Percentiles rank a stretch among this genome's conserved stretches.
phyloP scores from a whole-genome alignment of 2,329 filamentous ascomycete genomes.

The Epichloe typhina region DNA sequence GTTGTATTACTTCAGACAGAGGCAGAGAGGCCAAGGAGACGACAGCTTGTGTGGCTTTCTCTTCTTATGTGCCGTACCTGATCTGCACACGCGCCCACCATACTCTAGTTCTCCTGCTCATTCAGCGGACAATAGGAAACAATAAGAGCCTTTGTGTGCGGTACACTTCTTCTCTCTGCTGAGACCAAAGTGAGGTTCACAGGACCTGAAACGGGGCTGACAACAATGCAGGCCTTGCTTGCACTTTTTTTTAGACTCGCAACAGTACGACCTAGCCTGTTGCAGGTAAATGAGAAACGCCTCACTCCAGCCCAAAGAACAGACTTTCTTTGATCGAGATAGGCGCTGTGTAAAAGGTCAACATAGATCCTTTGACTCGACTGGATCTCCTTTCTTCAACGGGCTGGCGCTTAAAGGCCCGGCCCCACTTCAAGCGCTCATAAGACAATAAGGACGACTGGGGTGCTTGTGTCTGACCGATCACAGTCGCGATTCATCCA shows the following conservation, averaged over 20 bases:
- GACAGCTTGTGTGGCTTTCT: neutral
- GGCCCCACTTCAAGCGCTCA: neutral
- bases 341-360: neutral
- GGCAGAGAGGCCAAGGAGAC: neutral
- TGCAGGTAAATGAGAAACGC: neutral
- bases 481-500: neutral
- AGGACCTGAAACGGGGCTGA: neutral
- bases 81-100: neutral
- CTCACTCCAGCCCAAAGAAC: neutral
- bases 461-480: neutral
- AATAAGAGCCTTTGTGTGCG: neutral
- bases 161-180: neutral
- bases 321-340: neutral
- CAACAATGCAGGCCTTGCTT: neutral
- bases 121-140: neutral
- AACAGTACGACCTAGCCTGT: neutral
- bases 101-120: neutral
- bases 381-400: neutral
- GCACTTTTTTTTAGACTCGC: neutral
- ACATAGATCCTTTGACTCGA: neutral
- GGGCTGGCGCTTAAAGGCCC: neutral
- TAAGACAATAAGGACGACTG: neutral
- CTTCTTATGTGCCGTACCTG: neutral
- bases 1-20: no score
- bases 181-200: neutral